Conservation (phyloP, 1,284 basidiomycete genomes). For the Microbotryomycetes sp. region DNA sequence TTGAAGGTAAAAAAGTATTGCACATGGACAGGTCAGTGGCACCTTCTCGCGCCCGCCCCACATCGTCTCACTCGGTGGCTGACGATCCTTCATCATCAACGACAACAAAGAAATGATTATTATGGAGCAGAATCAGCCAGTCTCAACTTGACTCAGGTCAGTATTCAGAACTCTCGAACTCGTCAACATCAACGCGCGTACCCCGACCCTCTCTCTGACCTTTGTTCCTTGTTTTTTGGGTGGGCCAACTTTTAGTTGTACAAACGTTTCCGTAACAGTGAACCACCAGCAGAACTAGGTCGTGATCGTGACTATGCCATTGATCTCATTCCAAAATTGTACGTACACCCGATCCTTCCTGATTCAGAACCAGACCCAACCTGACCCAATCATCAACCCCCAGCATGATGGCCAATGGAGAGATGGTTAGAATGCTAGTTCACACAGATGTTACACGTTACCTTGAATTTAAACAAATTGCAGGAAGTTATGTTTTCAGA, state of each 20-base stretch:
- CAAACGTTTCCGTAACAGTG: constrained; percentile 73
- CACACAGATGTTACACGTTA: constrained; percentile 99
- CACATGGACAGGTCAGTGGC: constrained; percentile 72
- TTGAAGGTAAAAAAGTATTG: constrained; percentile 98
- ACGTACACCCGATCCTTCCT: neutral
- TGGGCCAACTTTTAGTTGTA: constrained; percentile 60
- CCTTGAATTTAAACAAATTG: constrained; percentile 99
- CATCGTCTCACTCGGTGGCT: neutral
- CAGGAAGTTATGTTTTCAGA: constrained; percentile 94
- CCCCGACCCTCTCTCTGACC: neutral
- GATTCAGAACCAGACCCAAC: neutral
- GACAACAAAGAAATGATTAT: constrained; percentile 85
- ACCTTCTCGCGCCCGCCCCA: neutral
- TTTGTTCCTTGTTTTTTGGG: neutral
- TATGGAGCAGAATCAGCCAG: constrained; percentile 97
- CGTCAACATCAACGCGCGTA: neutral
- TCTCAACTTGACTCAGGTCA: constrained; percentile 91
- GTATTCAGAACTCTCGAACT: constrained; percentile 33
- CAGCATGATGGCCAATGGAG: constrained; percentile 90
- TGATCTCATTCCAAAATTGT: constrained; percentile 63
- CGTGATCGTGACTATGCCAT: constrained; percentile 93
- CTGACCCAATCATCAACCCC: constrained; percentile 8
- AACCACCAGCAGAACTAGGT: constrained; percentile 60
- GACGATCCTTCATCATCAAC: no score
- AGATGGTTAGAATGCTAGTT: constrained; percentile 95